These are phyloP conservation scores for Fragilaria radians DNA, from an alignment of 108 stramenopile species.

Conservation along the genomic window DNA sequence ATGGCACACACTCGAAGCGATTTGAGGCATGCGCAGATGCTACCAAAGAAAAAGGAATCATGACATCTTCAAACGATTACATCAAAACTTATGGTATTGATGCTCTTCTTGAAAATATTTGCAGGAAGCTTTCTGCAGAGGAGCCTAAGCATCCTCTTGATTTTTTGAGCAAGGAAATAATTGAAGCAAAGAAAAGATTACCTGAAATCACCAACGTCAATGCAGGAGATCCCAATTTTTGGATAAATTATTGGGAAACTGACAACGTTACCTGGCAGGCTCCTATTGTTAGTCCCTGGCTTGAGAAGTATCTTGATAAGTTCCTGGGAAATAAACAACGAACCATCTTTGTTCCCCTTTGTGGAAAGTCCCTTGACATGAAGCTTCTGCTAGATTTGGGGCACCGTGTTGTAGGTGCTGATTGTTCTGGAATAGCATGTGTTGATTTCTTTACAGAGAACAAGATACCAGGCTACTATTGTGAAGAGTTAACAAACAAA, in stretches of 20 bases:
- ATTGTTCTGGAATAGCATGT: not conserved
- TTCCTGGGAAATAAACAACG: not conserved
- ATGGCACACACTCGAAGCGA: not conserved
- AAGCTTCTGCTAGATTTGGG: not conserved
- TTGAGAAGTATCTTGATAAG: not conserved
- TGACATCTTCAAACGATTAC: constrained; percentile 2
- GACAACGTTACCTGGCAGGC: constrained; percentile 10
- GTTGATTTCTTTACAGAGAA: constrained; percentile 12
- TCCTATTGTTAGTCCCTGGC: constrained; percentile 7
- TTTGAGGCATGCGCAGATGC: constrained; percentile 6
- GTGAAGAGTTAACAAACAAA: not conserved
- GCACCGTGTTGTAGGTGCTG: not conserved
- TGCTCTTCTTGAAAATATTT: not conserved
- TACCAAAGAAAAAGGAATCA: constrained; percentile 1
- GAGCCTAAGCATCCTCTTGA: constrained; percentile 3
- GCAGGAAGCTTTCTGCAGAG: not conserved
- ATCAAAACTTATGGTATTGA: constrained; percentile 10
- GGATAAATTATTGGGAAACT: constrained; percentile 11
- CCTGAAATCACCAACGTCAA: constrained; percentile 7
- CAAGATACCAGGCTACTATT: constrained; percentile 2
- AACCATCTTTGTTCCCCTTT: not conserved
- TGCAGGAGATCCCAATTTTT: constrained; percentile 7
- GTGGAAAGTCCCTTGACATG: constrained; percentile 1
- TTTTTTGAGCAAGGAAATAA: not conserved
- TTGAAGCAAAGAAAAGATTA: not conserved